These are phyloP conservation scores for Kwoniella dendrophila DNA, from an alignment of 768 basidiomycete species.

Conservation along the genomic window DNA sequence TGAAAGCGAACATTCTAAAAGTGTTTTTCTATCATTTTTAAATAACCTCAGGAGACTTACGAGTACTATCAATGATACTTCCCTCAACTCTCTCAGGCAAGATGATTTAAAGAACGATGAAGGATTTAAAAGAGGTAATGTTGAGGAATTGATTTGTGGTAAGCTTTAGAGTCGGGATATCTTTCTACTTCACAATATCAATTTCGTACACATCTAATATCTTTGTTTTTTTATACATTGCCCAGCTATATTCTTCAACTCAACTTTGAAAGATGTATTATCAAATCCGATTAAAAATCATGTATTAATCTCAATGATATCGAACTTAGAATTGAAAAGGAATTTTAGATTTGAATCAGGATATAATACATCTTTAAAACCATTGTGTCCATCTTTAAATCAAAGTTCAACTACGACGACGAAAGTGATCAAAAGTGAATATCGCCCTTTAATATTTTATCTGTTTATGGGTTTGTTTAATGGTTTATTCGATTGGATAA, in stretches of 20 bases:
- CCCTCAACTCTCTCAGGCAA: too few relatives aligned
- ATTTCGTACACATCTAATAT: too few relatives aligned
- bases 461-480: background rate
- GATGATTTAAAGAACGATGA: background rate
- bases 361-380: conserved; percentile 6
- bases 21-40: too few relatives aligned
- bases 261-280: background rate
- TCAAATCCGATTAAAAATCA: conserved; percentile 19
- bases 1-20: too few relatives aligned
- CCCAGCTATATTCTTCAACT: conserved; percentile 19
- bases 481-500: background rate
- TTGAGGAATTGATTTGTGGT: conserved; percentile 26
- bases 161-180: too few relatives aligned
- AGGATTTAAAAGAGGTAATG: conserved; percentile 23
- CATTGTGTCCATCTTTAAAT: conserved; percentile 3
- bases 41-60: too few relatives aligned
- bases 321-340: conserved; percentile 13
- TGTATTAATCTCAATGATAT: conserved; percentile 11
- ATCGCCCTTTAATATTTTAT: conserved; percentile 19
- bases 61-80: too few relatives aligned
- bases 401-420: too few relatives aligned
- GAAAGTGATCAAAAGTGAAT: background rate
- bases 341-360: conserved; percentile 23
- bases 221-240: background rate
- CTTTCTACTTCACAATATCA: too few relatives aligned